Evolutionary conservation across 108 stramenopile species (phyloP).

Genomic region (Mediolabrus comicus): DNA sequence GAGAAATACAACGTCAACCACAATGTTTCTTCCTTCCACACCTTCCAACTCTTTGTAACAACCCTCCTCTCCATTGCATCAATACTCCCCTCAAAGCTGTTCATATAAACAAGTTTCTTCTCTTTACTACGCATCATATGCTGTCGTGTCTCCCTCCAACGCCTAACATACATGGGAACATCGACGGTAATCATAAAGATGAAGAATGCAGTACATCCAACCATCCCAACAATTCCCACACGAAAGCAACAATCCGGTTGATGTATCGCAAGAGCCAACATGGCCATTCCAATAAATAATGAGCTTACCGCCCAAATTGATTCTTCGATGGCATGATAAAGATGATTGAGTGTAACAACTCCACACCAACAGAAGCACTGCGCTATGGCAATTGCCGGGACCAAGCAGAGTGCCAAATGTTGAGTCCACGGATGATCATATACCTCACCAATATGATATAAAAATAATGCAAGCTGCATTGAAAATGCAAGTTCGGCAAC

Average conservation of each 20-base stretch:
- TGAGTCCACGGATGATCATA: constrained; percentile 21
- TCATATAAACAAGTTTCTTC: not conserved
- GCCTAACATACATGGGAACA: constrained; percentile 44
- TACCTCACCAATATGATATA: constrained; percentile 25
- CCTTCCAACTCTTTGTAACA: constrained; percentile 40
- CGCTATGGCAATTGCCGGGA: constrained; percentile 23
- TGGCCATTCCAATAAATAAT: constrained; percentile 2
- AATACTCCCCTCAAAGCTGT: constrained; percentile 22
- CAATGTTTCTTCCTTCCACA: constrained; percentile 42
- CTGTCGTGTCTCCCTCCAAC: constrained; percentile 26
- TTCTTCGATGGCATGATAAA: constrained; percentile 48
- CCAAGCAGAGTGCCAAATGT: constrained; percentile 4
- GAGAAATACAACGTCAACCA: constrained; percentile 47
- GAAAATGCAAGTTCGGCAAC: constrained; percentile 36
- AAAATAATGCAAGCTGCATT: constrained; percentile 28
- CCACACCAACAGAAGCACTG: constrained; percentile 49
- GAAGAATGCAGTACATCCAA: constrained; percentile 13
- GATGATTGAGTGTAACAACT: constrained; percentile 33
- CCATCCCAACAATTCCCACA: constrained; percentile 13
- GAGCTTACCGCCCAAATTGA: constrained; percentile 35
- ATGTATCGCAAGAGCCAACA: constrained; percentile 10
- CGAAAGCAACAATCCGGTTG: constrained; percentile 1
- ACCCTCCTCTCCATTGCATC: constrained; percentile 29
- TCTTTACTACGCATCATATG: constrained; percentile 1
- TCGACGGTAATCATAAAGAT: constrained; percentile 39